Evolutionary conservation across 768 basidiomycete species (phyloP).

Genomic region (Phylloporus sp.): DNA sequence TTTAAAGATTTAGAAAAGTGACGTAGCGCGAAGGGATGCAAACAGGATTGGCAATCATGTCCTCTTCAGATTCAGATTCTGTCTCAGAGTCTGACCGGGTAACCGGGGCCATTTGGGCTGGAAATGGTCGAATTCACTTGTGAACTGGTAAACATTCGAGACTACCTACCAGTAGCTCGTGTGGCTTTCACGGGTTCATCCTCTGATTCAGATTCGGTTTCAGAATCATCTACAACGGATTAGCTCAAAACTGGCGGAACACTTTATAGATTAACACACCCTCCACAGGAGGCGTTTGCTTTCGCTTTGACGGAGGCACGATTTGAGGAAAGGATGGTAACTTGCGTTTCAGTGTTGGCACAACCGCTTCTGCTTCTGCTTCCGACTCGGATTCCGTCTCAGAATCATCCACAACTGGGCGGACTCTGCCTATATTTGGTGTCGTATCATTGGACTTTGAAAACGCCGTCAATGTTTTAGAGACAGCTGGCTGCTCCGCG

Average conservation of each 20-base stretch:
- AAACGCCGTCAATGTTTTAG: slow-evolving; percentile 20
- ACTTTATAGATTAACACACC: slow-evolving; percentile 11
- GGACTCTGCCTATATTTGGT: neutral
- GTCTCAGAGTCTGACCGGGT: slow-evolving; percentile 34
- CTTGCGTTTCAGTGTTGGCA: slow-evolving; percentile 21
- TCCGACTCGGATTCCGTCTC: slow-evolving; percentile 34
- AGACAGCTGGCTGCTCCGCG: slow-evolving; percentile 15
- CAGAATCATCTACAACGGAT: slow-evolving; percentile 33
- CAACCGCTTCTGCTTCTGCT: slow-evolving; percentile 9
- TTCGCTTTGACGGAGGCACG: slow-evolving; percentile 16
- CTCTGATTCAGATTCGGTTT: slow-evolving; percentile 45
- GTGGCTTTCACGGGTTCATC: slow-evolving; percentile 9
- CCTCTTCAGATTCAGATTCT: slow-evolving; percentile 40
- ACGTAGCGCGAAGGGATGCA: slow-evolving; percentile 3
- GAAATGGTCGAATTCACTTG: neutral
- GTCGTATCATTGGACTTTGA: slow-evolving; percentile 5
- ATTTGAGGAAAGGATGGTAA: slow-evolving; percentile 13
- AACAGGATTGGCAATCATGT: slow-evolving; percentile 29
- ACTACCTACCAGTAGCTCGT: slow-evolving; percentile 7
- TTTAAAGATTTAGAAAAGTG: slow-evolving; percentile 1
- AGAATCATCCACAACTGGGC: slow-evolving; percentile 18
- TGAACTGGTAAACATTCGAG: slow-evolving; percentile 11
- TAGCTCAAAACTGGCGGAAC: neutral
- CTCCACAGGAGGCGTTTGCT: slow-evolving; percentile 5
- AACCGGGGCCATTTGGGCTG: slow-evolving; percentile 2